These are phyloP conservation scores for Stephanodiscus triporus DNA, from an alignment of 108 stramenopile genomes.

Conservation along the genomic window DNA sequence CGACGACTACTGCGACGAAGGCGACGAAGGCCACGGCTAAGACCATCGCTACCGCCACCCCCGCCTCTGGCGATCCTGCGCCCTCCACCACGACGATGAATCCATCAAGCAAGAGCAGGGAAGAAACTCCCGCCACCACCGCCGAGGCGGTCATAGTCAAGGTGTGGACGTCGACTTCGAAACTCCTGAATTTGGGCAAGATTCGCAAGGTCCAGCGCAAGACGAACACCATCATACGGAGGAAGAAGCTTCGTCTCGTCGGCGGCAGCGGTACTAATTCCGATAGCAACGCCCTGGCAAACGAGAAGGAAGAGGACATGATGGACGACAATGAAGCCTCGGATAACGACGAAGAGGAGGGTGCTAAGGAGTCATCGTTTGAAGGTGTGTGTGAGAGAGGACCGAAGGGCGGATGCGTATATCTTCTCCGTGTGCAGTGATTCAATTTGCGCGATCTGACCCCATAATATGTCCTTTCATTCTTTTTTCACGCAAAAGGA, in stretches of 20 bases:
- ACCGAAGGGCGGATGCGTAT: background rate
- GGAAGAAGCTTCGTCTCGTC: constrained; percentile 19
- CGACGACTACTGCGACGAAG: background rate
- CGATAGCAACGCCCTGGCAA: background rate
- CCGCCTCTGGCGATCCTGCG: background rate
- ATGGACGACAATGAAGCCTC: constrained; percentile 22
- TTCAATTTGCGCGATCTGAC: background rate
- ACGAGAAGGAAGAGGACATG: constrained; percentile 26
- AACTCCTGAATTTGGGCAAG: constrained; percentile 17
- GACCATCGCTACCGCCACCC: background rate
- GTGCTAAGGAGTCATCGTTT: background rate
- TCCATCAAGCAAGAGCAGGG: background rate
- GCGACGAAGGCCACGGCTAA: background rate
- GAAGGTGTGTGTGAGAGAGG: constrained; percentile 3
- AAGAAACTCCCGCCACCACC: constrained; percentile 2
- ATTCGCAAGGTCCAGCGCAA: constrained; percentile 33
- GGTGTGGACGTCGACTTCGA: constrained; percentile 16
- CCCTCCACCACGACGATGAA: background rate
- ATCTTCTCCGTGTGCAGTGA: background rate
- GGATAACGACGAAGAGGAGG: constrained; percentile 25
- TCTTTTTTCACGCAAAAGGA: background rate
- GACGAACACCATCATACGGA: constrained; percentile 40
- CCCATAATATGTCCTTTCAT: background rate
- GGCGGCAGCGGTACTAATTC: background rate
- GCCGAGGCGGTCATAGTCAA: constrained; percentile 36